phyloP scores from a whole-genome alignment of 1,284 basidiomycete species.

The Termitomyces sp. region DNA sequence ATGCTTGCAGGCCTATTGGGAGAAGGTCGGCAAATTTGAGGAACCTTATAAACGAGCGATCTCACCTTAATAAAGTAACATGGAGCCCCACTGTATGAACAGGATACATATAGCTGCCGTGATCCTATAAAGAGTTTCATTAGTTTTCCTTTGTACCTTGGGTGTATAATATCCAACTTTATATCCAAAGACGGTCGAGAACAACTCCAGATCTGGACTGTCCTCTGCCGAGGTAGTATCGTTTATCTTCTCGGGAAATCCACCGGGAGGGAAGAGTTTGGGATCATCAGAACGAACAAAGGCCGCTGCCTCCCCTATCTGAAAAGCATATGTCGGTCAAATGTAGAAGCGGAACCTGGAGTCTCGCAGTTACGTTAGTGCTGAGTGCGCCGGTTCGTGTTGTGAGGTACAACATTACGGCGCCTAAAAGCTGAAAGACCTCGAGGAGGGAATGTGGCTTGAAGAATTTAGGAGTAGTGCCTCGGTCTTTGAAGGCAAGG shows the following conservation, averaged over 20 bases:
- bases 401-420: slow-evolving; percentile 40
- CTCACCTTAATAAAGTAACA: slow-evolving; percentile 29
- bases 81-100: slow-evolving; percentile 38
- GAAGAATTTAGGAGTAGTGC: slow-evolving; percentile 37
- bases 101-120: slow-evolving; percentile 28
- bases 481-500: slow-evolving; percentile 49
- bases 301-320: slow-evolving; percentile 56
- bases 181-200: slow-evolving; percentile 44
- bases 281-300: slow-evolving; percentile 56
- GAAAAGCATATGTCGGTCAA: slow-evolving; percentile 23
- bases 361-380: slow-evolving; percentile 36
- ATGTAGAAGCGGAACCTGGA: not conserved
- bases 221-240: slow-evolving; percentile 52
- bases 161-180: slow-evolving; percentile 21
- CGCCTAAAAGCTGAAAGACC: slow-evolving; percentile 29
- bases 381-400: slow-evolving; percentile 23
- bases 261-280: slow-evolving; percentile 40
- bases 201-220: slow-evolving; percentile 60
- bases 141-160: not conserved
- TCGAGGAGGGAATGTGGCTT: slow-evolving; percentile 33
- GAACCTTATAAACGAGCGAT: not conserved
- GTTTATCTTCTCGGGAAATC: slow-evolving; percentile 37
- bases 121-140: slow-evolving; percentile 19
- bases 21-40: not conserved
- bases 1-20: slow-evolving; percentile 33